phyloP scores from a whole-genome alignment of 495 filamentous ascomycete genomes.

The Penicillium mononematosum region DNA sequence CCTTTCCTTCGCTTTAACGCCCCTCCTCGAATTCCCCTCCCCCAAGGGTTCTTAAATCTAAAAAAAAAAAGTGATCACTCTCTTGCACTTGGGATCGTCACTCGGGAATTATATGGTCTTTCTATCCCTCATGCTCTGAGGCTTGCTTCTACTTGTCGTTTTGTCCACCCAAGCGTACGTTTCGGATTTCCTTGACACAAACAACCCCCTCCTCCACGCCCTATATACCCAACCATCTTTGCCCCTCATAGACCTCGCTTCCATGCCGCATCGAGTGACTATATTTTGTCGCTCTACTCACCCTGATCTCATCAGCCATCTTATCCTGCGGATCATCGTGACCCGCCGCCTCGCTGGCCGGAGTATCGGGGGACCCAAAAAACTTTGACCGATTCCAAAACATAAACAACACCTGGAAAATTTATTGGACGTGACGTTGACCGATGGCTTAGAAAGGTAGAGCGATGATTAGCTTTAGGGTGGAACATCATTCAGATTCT shows the following conservation, averaged over 20 bases:
- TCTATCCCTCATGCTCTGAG: slow-evolving; percentile 42
- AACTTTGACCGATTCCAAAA: slow-evolving; percentile 11
- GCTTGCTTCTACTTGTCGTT: slow-evolving; percentile 34
- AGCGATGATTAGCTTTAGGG: slow-evolving; percentile 54
- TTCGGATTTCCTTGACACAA: slow-evolving; percentile 17
- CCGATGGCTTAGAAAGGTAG: slow-evolving; percentile 42
- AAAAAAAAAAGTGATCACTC: slow-evolving; percentile 24
- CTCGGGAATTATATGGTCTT: slow-evolving; percentile 18
- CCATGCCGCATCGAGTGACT: slow-evolving; percentile 1
- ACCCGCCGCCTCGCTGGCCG: slow-evolving; percentile 8
- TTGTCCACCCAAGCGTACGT: slow-evolving; percentile 46
- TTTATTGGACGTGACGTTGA: slow-evolving; percentile 24
- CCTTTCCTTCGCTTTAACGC: slow-evolving; percentile 31
- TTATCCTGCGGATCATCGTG: slow-evolving; percentile 10
- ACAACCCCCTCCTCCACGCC: slow-evolving; percentile 21
- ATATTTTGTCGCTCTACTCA: slow-evolving; percentile 6
- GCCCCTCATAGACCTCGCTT: slow-evolving; percentile 9
- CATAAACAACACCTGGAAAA: slow-evolving; percentile 1
- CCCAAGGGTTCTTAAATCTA: slow-evolving; percentile 17
- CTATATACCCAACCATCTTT: slow-evolving; percentile 13
- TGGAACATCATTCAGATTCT: slow-evolving; percentile 50
- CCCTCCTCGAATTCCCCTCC: slow-evolving; percentile 30
- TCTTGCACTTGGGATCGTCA: slow-evolving; percentile 30
- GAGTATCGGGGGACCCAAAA: slow-evolving; percentile 16
- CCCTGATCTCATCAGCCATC: slow-evolving; percentile 10